A percentile compares a stretch with the other conserved stretches of the same genome.
phyloP scores from a whole-genome alignment of 352 stramenopile species.

The Phytopythium oedochilum region DNA sequence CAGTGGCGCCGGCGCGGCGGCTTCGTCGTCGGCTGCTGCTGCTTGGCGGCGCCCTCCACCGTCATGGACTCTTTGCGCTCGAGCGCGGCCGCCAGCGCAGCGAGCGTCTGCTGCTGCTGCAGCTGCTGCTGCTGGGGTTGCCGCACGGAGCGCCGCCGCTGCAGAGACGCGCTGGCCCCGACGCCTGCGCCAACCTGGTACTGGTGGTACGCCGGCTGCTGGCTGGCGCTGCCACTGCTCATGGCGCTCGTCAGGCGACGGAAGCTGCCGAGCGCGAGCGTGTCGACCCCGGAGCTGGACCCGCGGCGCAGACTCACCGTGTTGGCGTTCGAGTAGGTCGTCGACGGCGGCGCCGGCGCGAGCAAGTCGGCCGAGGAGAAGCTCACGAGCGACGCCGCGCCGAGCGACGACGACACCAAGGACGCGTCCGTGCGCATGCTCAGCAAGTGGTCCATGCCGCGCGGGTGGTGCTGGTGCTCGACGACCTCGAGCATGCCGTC shows the following conservation, averaged over 20 bases:
- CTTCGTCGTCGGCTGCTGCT: slow-evolving; percentile 10
- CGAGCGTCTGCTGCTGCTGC: slow-evolving; percentile 3
- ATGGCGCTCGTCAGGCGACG: slow-evolving; percentile 1
- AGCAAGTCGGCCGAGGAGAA: slow-evolving; percentile 43
- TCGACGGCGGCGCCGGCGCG: slow-evolving; percentile 16
- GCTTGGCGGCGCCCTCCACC: neutral
- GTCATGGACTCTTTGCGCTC: slow-evolving; percentile 2
- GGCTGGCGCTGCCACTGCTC: slow-evolving; percentile 1
- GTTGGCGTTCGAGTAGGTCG: slow-evolving; percentile 15
- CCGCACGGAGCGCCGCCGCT: neutral
- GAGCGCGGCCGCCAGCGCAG: slow-evolving; percentile 1
- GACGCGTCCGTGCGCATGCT: slow-evolving; percentile 10
- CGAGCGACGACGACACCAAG: slow-evolving; percentile 33
- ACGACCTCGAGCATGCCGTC: slow-evolving; percentile 47
- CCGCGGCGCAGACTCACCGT: slow-evolving; percentile 15
- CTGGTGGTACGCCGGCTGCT: slow-evolving; percentile 1
- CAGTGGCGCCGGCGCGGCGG: slow-evolving; percentile 19
- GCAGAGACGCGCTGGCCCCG: neutral
- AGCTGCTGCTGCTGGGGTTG: slow-evolving; percentile 1
- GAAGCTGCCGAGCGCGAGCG: neutral
- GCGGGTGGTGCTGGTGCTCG: slow-evolving; percentile 44
- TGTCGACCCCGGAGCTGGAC: neutral
- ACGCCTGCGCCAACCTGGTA: neutral
- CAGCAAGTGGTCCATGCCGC: slow-evolving; percentile 14
- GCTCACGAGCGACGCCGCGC: slow-evolving; percentile 34